Conservation (phyloP, 1,284 basidiomycete genomes). For the Microbotryum silenes-acaulis region DNA sequence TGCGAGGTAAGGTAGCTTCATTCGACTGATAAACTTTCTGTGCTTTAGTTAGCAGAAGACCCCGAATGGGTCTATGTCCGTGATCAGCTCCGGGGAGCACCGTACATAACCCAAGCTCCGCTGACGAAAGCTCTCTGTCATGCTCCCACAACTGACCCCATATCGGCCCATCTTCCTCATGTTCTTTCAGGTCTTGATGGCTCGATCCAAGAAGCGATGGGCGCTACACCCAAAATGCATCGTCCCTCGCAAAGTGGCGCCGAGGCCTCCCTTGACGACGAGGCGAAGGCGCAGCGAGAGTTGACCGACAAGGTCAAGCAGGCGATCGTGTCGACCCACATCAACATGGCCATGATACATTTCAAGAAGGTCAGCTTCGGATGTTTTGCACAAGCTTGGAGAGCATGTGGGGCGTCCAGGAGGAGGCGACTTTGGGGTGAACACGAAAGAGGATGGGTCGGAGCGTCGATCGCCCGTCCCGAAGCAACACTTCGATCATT, state of each 20-base stretch:
- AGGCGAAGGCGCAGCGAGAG: not conserved
- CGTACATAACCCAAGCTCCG: not conserved
- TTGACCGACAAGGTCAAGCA: not conserved
- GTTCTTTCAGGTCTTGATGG: not conserved
- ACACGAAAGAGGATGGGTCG: too few species aligned
- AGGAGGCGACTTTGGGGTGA: too few species aligned
- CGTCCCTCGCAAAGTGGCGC: not conserved
- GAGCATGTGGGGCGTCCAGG: too few species aligned
- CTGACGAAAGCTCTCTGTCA: too few species aligned
- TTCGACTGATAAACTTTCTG: too few species aligned
- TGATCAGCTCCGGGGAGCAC: not conserved
- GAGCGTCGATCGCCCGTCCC: too few species aligned
- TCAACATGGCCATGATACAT: slow-evolving; percentile 5
- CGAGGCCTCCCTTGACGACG: not conserved
- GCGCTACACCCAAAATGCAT: not conserved
- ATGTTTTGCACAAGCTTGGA: too few species aligned
- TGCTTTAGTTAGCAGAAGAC: too few species aligned
- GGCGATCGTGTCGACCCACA: slow-evolving; percentile 10
- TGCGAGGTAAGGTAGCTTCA: slow-evolving; percentile 6
- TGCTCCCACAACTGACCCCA: too few species aligned
- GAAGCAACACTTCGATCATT: too few species aligned
- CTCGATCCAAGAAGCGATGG: not conserved
- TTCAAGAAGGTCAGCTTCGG: too few species aligned
- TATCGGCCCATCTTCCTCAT: not conserved
- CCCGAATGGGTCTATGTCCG: too few species aligned